phyloP scores from a whole-genome alignment of 176 grass and related monocot genomes.

The Themeda triandra region DNA sequence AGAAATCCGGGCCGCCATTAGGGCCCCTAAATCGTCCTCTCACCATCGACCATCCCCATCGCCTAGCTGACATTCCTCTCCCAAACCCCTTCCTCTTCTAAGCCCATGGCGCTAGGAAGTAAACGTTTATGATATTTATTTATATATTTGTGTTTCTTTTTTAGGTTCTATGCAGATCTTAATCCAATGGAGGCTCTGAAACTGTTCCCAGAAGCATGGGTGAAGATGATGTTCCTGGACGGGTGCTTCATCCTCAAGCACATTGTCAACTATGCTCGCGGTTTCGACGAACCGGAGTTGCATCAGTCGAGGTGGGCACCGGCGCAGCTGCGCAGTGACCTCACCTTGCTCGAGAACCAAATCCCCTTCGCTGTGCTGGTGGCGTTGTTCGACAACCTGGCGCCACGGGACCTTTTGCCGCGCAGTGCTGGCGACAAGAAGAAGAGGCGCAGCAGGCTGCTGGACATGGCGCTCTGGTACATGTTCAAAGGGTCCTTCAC shows the following conservation, averaged over 20 bases:
- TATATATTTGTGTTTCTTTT: too few relatives aligned
- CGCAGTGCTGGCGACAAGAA: background rate
- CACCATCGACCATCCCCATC: too few relatives aligned
- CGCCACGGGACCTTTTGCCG: background rate
- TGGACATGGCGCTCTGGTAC: background rate
- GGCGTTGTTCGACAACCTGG: background rate
- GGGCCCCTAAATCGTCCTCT: too few relatives aligned
- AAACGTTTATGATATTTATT: too few relatives aligned
- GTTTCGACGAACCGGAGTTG: background rate
- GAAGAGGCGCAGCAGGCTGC: background rate
- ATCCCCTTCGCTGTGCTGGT: background rate
- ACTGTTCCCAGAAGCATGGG: too few relatives aligned
- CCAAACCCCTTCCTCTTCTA: too few relatives aligned
- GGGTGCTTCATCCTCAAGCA: background rate
- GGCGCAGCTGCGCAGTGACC: background rate
- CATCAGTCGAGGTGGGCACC: background rate
- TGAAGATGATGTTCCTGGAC: too few relatives aligned
- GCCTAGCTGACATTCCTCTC: too few relatives aligned
- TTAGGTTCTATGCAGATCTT: too few relatives aligned
- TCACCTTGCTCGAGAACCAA: background rate
- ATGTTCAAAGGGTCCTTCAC: background rate
- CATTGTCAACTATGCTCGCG: background rate
- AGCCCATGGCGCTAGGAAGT: too few relatives aligned
- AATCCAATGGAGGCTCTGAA: too few relatives aligned
- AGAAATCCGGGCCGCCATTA: too few relatives aligned